phyloP scores from a whole-genome alignment of 2,329 filamentous ascomycete genomes.

The Metarhizium album region DNA sequence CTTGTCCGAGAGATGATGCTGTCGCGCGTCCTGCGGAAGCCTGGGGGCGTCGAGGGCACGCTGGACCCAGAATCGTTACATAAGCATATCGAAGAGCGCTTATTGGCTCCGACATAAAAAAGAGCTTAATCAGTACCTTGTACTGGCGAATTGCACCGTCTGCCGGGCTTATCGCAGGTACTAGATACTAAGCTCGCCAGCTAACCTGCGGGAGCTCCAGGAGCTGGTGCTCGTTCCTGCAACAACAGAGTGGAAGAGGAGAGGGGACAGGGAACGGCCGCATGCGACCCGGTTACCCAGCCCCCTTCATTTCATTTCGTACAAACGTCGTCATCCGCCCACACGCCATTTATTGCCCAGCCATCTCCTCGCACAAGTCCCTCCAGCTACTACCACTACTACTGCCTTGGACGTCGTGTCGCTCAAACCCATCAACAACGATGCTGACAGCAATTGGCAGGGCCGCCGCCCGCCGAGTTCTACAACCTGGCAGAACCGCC shows the following conservation, averaged over 20 bases:
- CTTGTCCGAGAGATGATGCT: constrained; percentile 4
- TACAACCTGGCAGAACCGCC: constrained; percentile 9
- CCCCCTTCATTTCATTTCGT: constrained; percentile 10
- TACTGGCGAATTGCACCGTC: background rate
- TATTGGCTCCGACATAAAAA: constrained; percentile 17
- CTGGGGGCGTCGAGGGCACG: constrained; percentile 12
- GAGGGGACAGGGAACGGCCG: background rate
- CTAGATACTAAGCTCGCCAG: background rate
- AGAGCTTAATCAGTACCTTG: background rate
- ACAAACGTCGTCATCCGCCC: constrained; percentile 5
- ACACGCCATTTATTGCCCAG: background rate
- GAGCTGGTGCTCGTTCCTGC: background rate
- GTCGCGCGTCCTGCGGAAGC: constrained; percentile 27
- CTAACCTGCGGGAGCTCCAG: background rate
- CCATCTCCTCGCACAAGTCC: background rate
- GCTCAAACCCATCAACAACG: constrained; percentile 5
- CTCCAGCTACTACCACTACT: no score
- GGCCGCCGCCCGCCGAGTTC: constrained; percentile 25
- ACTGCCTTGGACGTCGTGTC: constrained; percentile 2
- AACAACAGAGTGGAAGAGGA: background rate
- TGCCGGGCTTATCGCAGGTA: background rate
- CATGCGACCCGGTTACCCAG: constrained; percentile 6
- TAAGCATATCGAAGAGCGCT: constrained; percentile 15
- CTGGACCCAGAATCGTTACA: constrained; percentile 12
- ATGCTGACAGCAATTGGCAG: constrained; percentile 34